phyloP scores from a whole-genome alignment of 2,329 filamentous ascomycete species.

The Aspergillus sp. region DNA sequence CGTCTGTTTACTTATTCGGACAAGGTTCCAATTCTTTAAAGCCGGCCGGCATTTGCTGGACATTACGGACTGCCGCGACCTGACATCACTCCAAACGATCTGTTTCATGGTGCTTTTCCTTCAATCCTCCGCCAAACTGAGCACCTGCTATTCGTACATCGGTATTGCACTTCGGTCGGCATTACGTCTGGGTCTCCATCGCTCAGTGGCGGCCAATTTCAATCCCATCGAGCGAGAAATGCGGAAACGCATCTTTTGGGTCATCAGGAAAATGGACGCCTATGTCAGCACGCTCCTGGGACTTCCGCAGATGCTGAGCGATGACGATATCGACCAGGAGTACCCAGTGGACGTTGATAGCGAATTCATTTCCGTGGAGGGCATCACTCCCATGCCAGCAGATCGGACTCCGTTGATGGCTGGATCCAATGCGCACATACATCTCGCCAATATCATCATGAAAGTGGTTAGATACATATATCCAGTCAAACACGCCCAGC shows the following conservation, averaged over 20 bases:
- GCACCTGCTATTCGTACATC: constrained; percentile 70
- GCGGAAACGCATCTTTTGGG: constrained; percentile 55
- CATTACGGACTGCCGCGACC: constrained; percentile 57
- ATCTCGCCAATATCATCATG: constrained; percentile 47
- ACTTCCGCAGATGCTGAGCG: constrained; percentile 40
- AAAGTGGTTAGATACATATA: constrained; percentile 58
- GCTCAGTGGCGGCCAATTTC: constrained; percentile 58
- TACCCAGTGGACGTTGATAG: constrained; percentile 38
- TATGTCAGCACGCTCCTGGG: constrained; percentile 43
- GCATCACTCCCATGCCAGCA: constrained; percentile 45
- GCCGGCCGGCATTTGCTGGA: constrained; percentile 56
- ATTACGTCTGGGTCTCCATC: constrained; percentile 69
- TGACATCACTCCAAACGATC: constrained; percentile 64
- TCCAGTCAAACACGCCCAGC: constrained; percentile 46
- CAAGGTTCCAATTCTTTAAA: constrained; percentile 65
- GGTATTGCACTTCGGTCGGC: constrained; percentile 67
- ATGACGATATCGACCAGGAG: constrained; percentile 43
- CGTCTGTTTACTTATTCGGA: constrained; percentile 4
- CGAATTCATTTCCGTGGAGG: constrained; percentile 38
- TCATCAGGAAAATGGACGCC: constrained; percentile 42
- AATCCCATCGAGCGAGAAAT: constrained; percentile 65
- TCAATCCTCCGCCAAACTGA: constrained; percentile 68
- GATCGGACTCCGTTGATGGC: constrained; percentile 48
- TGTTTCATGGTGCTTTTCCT: constrained; percentile 74
- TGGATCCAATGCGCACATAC: constrained; percentile 52